Evolutionary conservation across 352 stramenopile genomes (phyloP), one percentile per base, ranked within the genome.

Genomic region (Aphanomyces stellatus): DNA sequence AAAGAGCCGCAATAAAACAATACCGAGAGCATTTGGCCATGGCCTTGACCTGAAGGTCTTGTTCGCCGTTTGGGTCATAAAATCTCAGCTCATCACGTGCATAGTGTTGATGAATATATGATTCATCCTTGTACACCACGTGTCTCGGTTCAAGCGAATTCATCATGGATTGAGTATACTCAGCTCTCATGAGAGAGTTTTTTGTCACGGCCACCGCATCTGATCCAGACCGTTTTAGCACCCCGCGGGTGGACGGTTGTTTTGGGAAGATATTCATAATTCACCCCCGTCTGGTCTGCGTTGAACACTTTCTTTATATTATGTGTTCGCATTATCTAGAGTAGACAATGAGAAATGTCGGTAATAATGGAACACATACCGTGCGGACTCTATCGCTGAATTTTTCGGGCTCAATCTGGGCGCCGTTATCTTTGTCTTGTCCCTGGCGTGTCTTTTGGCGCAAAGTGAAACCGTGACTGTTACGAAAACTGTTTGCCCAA

Each of bases 221-320:
- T n/a, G n/a, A n/a, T n/a, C n/a, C n/a, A n/a, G n/a, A n/a, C n/a
- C n/a, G n/a, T n/a, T n/a, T n/a, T n/a, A 43, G 10, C 35, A 2
- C 66, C 67, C 2, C 41, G 42, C 13, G n/a, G 13, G 19, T 59
- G 70, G 6, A 82, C 51, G 7, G 65, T 78, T 17, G 53, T 67
- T 55, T 72, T 73, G 0, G 72, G 68, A 0, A 77, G 46, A 51
- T 77, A 80, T 37, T 80, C 66, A 51, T 78, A 73, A 33, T 63
- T 73, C 0, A 77, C 51, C 0, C 60, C 65, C 28, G 62, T 69
- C 40, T 75, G 70, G 48, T 80, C 66, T 0, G 70, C 74, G 37
- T 76, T 80, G 59, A 62, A 76, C 62, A 8, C 7, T 13, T 30
- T 51, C 7, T 8, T 51, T 30, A 64, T 64, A 24, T 51, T 33